Percentiles rank a stretch among this genome's conserved stretches.
Evolutionary conservation across 129 eudicot species (phyloP).

Genomic region (Chrysanthemum seticuspe): DNA sequence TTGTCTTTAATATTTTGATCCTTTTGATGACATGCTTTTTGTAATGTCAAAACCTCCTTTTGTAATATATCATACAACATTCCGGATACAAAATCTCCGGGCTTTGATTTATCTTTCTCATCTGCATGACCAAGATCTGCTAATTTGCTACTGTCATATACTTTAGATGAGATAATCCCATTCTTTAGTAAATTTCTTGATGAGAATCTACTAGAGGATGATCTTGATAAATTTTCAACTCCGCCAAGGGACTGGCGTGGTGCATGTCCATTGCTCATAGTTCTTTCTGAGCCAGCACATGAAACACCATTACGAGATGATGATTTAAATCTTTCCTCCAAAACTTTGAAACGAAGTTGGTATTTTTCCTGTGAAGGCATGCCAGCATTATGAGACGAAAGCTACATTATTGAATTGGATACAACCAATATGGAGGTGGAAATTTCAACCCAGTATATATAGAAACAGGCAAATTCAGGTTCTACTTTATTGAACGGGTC

Average conservation of each 20-base stretch:
- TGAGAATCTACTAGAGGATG: slow-evolving; percentile 58
- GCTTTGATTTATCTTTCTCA: slow-evolving; percentile 36
- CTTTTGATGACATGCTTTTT: slow-evolving; percentile 79
- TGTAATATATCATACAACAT: slow-evolving; percentile 83
- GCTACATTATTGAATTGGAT: slow-evolving; percentile 18
- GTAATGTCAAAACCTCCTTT: slow-evolving; percentile 71
- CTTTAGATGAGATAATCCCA: slow-evolving; percentile 40
- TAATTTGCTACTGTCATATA: slow-evolving; percentile 46
- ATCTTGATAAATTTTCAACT: slow-evolving; percentile 55
- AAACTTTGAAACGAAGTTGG: slow-evolving; percentile 82
- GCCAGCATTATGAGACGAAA: background rate
- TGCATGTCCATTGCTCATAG: slow-evolving; percentile 51
- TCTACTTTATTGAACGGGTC: too few species aligned
- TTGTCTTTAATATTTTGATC: slow-evolving; percentile 74
- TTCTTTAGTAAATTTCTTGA: slow-evolving; percentile 41
- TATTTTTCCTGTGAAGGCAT: slow-evolving; percentile 67
- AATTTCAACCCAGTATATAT: too few species aligned
- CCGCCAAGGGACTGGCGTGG: slow-evolving; percentile 84
- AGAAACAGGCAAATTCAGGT: too few species aligned
- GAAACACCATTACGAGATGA: slow-evolving; percentile 42
- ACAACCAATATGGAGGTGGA: background rate
- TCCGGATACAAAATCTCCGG: slow-evolving; percentile 78
- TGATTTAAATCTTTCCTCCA: slow-evolving; percentile 80
- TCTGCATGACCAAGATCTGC: slow-evolving; percentile 33
- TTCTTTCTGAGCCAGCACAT: slow-evolving; percentile 41